Conservation (phyloP, 2,329 filamentous ascomycete species). For the Fusarium miscanthi region DNA sequence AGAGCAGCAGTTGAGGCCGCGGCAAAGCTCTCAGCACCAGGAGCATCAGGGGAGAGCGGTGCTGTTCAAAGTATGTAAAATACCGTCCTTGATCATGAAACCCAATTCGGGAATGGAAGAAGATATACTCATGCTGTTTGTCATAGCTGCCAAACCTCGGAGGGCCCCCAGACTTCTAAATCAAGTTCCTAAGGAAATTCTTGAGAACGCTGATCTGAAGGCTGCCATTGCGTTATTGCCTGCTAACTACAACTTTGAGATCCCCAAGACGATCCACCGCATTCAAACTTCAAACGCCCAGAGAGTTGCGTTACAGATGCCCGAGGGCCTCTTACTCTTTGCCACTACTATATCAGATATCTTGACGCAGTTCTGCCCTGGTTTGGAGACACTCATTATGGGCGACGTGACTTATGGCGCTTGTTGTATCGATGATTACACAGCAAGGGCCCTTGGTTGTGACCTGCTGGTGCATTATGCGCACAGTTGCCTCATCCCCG, state of each 20-base stretch:
- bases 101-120: background rate
- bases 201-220: constrained; percentile 86
- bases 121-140: constrained; percentile 24
- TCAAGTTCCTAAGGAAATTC: constrained; percentile 87
- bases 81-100: background rate
- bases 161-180: constrained; percentile 85
- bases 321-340: constrained; percentile 93
- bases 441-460: constrained; percentile 90
- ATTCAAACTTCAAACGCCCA: constrained; percentile 84
- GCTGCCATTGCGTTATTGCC: constrained; percentile 88
- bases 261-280: constrained; percentile 96
- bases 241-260: constrained; percentile 97
- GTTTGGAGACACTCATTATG: constrained; percentile 95
- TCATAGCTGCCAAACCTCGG: constrained; percentile 74
- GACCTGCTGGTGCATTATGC: constrained; percentile 97
- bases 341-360: constrained; percentile 98
- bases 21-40: constrained; percentile 54
- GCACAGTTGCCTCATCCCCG: constrained; percentile 94
- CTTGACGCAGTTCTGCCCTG: constrained; percentile 91
- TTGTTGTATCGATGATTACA: constrained; percentile 99
- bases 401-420: constrained; percentile 98
- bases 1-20: constrained; percentile 75
- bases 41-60: constrained; percentile 44
- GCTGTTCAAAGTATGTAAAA: constrained; percentile 62
- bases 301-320: constrained; percentile 94